Conservation (phyloP, 805 yeast species). For the Metschnikowia lochheadii region DNA sequence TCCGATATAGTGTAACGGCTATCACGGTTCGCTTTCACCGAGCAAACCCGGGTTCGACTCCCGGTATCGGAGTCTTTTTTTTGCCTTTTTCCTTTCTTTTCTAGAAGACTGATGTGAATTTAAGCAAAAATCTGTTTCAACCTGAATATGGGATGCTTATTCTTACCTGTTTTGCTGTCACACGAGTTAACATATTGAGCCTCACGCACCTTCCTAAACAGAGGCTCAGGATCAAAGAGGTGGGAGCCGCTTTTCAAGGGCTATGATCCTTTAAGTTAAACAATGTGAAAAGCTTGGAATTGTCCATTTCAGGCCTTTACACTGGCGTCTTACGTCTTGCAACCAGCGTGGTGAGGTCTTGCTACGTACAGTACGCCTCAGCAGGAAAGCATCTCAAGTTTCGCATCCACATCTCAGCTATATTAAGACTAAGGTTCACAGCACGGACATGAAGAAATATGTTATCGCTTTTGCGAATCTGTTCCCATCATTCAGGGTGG, state of each 20-base stretch:
- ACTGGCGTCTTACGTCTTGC: background rate
- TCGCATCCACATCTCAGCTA: constrained; percentile 3
- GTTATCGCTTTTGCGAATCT: constrained; percentile 82
- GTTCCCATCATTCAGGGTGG: constrained; percentile 69
- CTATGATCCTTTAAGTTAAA: no score
- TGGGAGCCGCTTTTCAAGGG: no score
- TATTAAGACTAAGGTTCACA: background rate
- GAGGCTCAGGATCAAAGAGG: no score
- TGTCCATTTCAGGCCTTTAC: background rate
- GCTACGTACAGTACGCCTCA: constrained; percentile 11
- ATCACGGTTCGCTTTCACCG: constrained; percentile 84
- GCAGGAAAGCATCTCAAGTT: constrained; percentile 2
- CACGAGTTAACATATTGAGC: no score
- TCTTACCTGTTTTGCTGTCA: no score
- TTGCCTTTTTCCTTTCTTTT: background rate
- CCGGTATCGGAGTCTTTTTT: constrained; percentile 66
- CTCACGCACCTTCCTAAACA: no score
- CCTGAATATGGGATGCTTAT: no score
- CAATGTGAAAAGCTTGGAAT: background rate
- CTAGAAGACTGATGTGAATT: no score
- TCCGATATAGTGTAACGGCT: constrained; percentile 82
- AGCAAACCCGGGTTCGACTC: constrained; percentile 84
- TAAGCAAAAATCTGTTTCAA: no score
- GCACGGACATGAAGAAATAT: constrained; percentile 48
- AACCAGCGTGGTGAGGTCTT: background rate